phyloP scores from a whole-genome alignment of 768 basidiomycete genomes.

The Podaxis sp. region DNA sequence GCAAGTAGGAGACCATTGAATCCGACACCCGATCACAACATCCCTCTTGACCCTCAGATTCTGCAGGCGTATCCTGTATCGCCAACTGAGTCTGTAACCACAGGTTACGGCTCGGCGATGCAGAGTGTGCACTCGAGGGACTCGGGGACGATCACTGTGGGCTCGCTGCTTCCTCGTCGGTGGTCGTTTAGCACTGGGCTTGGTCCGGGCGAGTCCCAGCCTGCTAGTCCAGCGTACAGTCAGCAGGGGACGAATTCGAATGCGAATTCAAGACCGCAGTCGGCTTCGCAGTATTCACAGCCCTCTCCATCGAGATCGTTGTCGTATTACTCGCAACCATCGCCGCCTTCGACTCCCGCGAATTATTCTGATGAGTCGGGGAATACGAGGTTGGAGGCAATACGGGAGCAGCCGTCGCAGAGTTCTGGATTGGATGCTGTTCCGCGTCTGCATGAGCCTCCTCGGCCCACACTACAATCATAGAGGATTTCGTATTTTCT shows the following conservation, averaged over 20 bases:
- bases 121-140: slow-evolving; percentile 33
- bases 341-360: slow-evolving; percentile 13
- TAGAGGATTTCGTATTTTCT: slow-evolving; percentile 5
- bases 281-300: slow-evolving; percentile 9
- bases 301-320: background rate
- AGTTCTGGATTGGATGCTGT: slow-evolving; percentile 12
- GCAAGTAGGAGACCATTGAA: slow-evolving; percentile 42
- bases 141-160: slow-evolving; percentile 38
- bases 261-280: slow-evolving; percentile 12
- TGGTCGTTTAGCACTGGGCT: slow-evolving; percentile 31
- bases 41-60: slow-evolving; percentile 38
- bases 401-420: slow-evolving; percentile 12
- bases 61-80: slow-evolving; percentile 48
- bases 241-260: background rate
- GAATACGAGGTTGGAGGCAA: slow-evolving; percentile 1
- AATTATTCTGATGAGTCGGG: slow-evolving; percentile 5
- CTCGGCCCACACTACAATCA: background rate
- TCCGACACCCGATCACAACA: slow-evolving; percentile 51
- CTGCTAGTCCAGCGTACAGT: slow-evolving; percentile 3
- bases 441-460: background rate
- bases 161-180: slow-evolving; percentile 36
- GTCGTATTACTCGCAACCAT: slow-evolving; percentile 7
- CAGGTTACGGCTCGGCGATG: slow-evolving; percentile 27
- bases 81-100: slow-evolving; percentile 32
- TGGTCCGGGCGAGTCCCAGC: background rate